Percentiles rank a stretch among this genome's conserved stretches.
These are phyloP conservation scores for Musa beccarii DNA, from an alignment of 176 grass and related monocot species.

Conservation along the genomic window DNA sequence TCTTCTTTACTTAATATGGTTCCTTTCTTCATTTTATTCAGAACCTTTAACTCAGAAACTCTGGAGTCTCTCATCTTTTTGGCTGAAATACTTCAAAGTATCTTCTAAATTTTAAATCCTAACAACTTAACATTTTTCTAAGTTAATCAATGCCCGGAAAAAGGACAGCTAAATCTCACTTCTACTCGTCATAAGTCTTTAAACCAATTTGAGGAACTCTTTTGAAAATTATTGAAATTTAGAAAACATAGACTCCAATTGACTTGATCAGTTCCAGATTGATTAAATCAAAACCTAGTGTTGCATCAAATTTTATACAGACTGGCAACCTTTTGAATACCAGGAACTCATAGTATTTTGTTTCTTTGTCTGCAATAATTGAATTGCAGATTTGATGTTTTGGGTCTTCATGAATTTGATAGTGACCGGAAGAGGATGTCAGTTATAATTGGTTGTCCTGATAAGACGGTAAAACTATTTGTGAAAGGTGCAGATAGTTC, in stretches of 20 bases:
- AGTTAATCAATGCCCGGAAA: background rate
- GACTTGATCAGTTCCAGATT: background rate
- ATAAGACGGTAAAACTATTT: slow-evolving; percentile 72
- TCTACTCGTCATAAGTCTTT: background rate
- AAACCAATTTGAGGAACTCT: background rate
- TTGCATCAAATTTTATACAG: background rate
- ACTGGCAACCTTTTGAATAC: slow-evolving; percentile 1
- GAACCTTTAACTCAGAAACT: background rate
- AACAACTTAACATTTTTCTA: too few relatives aligned
- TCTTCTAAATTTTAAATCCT: background rate
- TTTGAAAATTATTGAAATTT: background rate
- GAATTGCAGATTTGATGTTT: slow-evolving; percentile 68
- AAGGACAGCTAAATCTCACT: background rate
- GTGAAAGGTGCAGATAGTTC: slow-evolving; percentile 85
- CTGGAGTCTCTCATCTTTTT: background rate
- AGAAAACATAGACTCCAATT: background rate
- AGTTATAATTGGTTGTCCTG: slow-evolving; percentile 80
- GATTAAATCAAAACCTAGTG: background rate
- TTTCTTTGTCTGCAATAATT: background rate
- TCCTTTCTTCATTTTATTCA: background rate
- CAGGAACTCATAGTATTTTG: background rate
- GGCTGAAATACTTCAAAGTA: background rate
- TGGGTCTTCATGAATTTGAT: slow-evolving; percentile 95
- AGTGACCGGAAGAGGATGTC: slow-evolving; percentile 96
- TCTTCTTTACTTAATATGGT: background rate